These are phyloP conservation scores for Rhizopogon vesiculosus DNA, from an alignment of 768 basidiomycete genomes.

Conservation along the genomic window DNA sequence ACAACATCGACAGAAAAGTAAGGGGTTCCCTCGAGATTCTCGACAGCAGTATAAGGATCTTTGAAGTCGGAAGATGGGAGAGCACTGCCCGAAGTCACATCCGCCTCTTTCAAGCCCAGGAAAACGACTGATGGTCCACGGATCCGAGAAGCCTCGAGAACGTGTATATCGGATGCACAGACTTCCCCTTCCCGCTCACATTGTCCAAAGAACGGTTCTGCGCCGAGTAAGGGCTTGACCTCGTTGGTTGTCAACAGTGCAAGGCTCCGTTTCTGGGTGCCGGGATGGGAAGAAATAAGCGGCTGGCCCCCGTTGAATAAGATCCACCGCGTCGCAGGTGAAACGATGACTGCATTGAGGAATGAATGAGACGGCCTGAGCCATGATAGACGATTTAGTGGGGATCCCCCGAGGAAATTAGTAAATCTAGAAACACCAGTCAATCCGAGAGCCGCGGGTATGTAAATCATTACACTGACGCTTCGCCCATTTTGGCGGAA, in stretches of 20 bases:
- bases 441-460: neutral
- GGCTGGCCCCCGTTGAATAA: conserved; percentile 73
- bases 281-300: conserved; percentile 39
- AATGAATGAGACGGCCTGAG: conserved; percentile 70
- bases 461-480: conserved; percentile 17
- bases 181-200: conserved; percentile 40
- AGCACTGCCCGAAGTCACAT: conserved; percentile 38
- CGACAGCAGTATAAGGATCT: conserved; percentile 46
- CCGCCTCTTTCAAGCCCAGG: conserved; percentile 69
- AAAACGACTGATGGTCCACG: conserved; percentile 64
- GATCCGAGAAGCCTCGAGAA: conserved; percentile 55
- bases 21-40: conserved; percentile 71
- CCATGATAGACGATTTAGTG: conserved; percentile 81
- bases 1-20: conserved; percentile 82
- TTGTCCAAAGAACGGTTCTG: conserved; percentile 69
- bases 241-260: conserved; percentile 57
- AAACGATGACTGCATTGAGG: conserved; percentile 62
- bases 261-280: conserved; percentile 33
- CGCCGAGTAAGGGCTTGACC: conserved; percentile 61
- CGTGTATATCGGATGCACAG: conserved; percentile 18
- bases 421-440: conserved; percentile 30
- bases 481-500: conserved; percentile 24
- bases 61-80: conserved; percentile 66
- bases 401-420: conserved; percentile 58
- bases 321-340: conserved; percentile 68